Evolutionary conservation across 345 rosid species (phyloP), one percentile per base, ranked within the genome.

Genomic region (Eucalyptus sp.): DNA sequence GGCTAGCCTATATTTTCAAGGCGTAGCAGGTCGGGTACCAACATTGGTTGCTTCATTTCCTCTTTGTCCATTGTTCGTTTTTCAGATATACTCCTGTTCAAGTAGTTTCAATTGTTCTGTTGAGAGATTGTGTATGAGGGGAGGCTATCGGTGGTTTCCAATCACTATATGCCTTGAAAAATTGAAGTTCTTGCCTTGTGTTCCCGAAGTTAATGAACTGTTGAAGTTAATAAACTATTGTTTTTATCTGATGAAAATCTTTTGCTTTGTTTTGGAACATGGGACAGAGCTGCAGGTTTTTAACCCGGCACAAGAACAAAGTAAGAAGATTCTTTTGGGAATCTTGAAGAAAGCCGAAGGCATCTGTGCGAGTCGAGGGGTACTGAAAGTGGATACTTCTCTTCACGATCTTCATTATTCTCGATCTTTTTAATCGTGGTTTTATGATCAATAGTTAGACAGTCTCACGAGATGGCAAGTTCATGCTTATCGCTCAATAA

Each of bases 261-360:
- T 48, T 15, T 37, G 52, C 31, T 62, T 48, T 22, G 8, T 71
- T 20, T 50, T 87, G 46, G 88, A 60, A 50, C 87, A 33, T 46
- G 44, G 66, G 71, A 83, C 89, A 93, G 96, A 80, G 54, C 46
- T 54, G 60, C 90, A 92, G 46, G 88, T 92, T 22, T 51, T 56
- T 13, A 81, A 60, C 64, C n/a, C 83, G 66, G 87, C 88, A 68
- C 93, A 89, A 58, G 91, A 89, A 88, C 68, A 52, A 86, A 91
- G 89, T 84, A 89, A 33, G 89, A 91, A 90, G 86, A 85, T 93
- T 79, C 88, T 91, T 33, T 85, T 91, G 51, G 94, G 93, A 87
- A 87, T 94, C 46, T 68, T 93, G 89, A 91, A 94, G 92, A 94
- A 93, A 90, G 94, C 95, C 46, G 91, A 93, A 85, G 88, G 89